Evolutionary conservation across 306 rosid species (phyloP).

Genomic region (Medicago lupulina): DNA sequence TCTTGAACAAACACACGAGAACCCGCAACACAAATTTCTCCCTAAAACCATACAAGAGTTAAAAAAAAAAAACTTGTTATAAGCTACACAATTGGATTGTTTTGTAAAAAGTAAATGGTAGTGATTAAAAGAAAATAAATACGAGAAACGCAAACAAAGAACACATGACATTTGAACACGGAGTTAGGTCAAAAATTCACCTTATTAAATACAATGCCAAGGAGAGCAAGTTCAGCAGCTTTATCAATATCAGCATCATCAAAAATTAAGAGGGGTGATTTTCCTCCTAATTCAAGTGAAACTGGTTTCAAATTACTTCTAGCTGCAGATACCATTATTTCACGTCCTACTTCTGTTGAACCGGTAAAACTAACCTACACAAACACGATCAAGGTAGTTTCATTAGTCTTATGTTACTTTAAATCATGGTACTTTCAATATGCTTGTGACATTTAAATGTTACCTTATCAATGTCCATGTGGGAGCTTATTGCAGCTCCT

Average conservation of each 20-base stretch:
- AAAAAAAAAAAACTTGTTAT: not conserved
- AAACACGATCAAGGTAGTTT: not conserved
- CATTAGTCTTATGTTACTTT: not conserved
- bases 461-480: constrained; percentile 90
- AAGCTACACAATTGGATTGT: not conserved
- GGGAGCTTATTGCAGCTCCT: constrained; percentile 75
- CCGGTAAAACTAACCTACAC: constrained; percentile 83
- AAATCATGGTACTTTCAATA: not conserved
- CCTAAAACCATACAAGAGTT: constrained; percentile 49
- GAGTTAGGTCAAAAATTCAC: constrained; percentile 39
- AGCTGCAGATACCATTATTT: constrained; percentile 84
- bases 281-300: constrained; percentile 90
- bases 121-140: not conserved
- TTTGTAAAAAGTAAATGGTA: not conserved
- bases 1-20: constrained; percentile 88
- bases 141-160: not conserved
- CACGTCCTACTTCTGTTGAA: constrained; percentile 77
- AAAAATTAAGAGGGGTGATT: constrained; percentile 79
- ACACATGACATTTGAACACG: not conserved
- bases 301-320: constrained; percentile 76
- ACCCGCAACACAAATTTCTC: constrained; percentile 83
- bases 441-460: not conserved
- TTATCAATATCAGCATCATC: constrained; percentile 77
- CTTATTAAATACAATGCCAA: constrained; percentile 68
- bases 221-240: constrained; percentile 76